These are phyloP conservation scores for Teunomyces stri DNA, from an alignment of 805 yeast genomes.

Conservation along the genomic window DNA sequence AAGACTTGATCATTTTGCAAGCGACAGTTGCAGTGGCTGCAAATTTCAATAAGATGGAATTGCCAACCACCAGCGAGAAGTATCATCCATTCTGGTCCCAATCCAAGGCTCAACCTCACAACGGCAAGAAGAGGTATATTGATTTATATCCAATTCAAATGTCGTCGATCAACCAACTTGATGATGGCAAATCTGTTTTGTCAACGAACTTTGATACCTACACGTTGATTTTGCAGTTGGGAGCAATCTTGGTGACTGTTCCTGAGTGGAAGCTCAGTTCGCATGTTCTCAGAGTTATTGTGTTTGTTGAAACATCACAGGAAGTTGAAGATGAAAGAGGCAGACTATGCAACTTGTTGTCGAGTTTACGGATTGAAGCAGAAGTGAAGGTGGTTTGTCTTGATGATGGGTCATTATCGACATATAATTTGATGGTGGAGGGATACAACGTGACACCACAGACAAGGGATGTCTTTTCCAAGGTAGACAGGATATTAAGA, in stretches of 20 bases:
- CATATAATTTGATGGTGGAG: slow-evolving; percentile 74
- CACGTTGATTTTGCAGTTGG: slow-evolving; percentile 87
- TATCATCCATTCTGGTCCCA: slow-evolving; percentile 8
- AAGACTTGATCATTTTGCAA: slow-evolving; percentile 83
- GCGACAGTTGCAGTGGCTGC: slow-evolving; percentile 93
- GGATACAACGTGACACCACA: slow-evolving; percentile 48
- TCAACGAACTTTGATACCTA: slow-evolving; percentile 96
- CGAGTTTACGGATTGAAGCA: slow-evolving; percentile 81
- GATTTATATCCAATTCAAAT: slow-evolving; percentile 96
- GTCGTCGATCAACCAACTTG: slow-evolving; percentile 76
- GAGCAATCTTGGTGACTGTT: slow-evolving; percentile 89
- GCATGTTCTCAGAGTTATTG: slow-evolving; percentile 75
- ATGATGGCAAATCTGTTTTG: slow-evolving; percentile 63
- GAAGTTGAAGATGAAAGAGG: slow-evolving; percentile 71
- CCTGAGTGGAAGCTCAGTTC: slow-evolving; percentile 81
- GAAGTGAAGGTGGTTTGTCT: slow-evolving; percentile 73
- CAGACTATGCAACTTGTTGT: slow-evolving; percentile 62
- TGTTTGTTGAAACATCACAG: slow-evolving; percentile 74
- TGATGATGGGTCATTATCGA: slow-evolving; percentile 49
- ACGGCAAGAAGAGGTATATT: slow-evolving; percentile 51
- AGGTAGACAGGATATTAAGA: slow-evolving; percentile 49
- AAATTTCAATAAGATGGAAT: slow-evolving; percentile 65
- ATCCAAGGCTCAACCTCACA: slow-evolving; percentile 14
- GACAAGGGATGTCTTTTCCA: slow-evolving; percentile 29
- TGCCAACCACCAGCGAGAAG: slow-evolving; percentile 52